Conservation (phyloP, 495 filamentous ascomycete genomes). For the Chlorociboria aeruginascens region DNA sequence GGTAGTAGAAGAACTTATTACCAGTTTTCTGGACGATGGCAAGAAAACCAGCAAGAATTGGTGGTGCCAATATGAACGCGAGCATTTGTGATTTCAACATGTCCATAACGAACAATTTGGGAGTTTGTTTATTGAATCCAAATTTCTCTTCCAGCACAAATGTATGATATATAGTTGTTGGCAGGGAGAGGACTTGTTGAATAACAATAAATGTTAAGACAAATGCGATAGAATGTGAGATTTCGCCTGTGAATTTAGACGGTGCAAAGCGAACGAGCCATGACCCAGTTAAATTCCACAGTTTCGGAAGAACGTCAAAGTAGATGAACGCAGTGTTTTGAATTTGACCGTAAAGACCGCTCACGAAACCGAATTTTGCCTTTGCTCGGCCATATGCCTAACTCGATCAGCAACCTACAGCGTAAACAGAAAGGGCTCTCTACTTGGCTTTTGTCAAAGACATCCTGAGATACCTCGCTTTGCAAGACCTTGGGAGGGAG, state of each 20-base stretch:
- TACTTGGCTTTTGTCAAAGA: constrained; percentile 89
- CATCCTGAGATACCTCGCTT: constrained; percentile 76
- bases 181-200: constrained; percentile 64
- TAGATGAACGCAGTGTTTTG: constrained; percentile 83
- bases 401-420: constrained; percentile 2
- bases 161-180: constrained; percentile 78
- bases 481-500: constrained; percentile 74
- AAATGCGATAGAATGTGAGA: constrained; percentile 87
- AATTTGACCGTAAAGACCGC: constrained; percentile 68
- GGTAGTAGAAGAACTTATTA: constrained; percentile 88
- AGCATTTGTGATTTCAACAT: constrained; percentile 85
- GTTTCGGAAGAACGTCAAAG: constrained; percentile 76
- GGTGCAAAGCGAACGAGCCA: constrained; percentile 64
- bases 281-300: constrained; percentile 73
- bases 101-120: constrained; percentile 79
- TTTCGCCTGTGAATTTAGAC: constrained; percentile 74
- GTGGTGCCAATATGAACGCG: constrained; percentile 63
- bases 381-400: constrained; percentile 88
- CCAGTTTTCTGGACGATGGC: constrained; percentile 87
- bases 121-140: constrained; percentile 96
- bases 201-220: constrained; percentile 76
- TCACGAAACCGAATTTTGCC: constrained; percentile 73
- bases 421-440: neutral
- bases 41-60: constrained; percentile 82
- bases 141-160: constrained; percentile 96